Conservation (phyloP, 768 basidiomycete species). For the Tricholoma matsutake region DNA sequence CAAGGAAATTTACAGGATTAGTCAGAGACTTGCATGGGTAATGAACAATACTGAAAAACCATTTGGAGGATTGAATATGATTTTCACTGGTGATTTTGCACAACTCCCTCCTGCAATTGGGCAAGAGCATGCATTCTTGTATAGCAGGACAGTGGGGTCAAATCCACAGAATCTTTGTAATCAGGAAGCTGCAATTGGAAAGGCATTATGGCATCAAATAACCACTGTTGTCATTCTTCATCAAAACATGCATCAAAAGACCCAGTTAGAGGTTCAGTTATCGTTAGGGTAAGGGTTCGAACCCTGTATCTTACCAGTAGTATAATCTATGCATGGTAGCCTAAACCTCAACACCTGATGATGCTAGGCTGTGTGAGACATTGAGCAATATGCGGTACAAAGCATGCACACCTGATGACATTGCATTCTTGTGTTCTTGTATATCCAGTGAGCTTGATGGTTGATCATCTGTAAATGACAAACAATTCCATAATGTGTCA, state of each 20-base stretch:
- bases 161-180: not conserved
- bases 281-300: too few relatives aligned
- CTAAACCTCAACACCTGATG: slow-evolving; percentile 21
- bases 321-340: too few relatives aligned
- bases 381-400: slow-evolving; percentile 17
- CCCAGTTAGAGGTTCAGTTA: too few relatives aligned
- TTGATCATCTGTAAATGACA: slow-evolving; percentile 8
- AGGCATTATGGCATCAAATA: slow-evolving; percentile 26
- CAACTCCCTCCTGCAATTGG: slow-evolving; percentile 2
- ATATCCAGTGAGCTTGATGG: slow-evolving; percentile 10
- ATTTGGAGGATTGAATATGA: slow-evolving; percentile 33
- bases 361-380: slow-evolving; percentile 18
- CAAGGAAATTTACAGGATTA: slow-evolving; percentile 27
- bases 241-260: slow-evolving; percentile 30
- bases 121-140: not conserved
- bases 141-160: not conserved
- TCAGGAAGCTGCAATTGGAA: slow-evolving; percentile 12
- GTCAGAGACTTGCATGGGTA: slow-evolving; percentile 18
- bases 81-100: slow-evolving; percentile 3
- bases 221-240: slow-evolving; percentile 30
- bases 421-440: slow-evolving; percentile 16
- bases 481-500: slow-evolving; percentile 22
- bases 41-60: slow-evolving; percentile 15
- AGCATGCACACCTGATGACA: slow-evolving; percentile 12
- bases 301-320: too few relatives aligned